These are phyloP conservation scores for Ormosia emarginata DNA, from an alignment of 306 rosid genomes.

Conservation along the genomic window DNA sequence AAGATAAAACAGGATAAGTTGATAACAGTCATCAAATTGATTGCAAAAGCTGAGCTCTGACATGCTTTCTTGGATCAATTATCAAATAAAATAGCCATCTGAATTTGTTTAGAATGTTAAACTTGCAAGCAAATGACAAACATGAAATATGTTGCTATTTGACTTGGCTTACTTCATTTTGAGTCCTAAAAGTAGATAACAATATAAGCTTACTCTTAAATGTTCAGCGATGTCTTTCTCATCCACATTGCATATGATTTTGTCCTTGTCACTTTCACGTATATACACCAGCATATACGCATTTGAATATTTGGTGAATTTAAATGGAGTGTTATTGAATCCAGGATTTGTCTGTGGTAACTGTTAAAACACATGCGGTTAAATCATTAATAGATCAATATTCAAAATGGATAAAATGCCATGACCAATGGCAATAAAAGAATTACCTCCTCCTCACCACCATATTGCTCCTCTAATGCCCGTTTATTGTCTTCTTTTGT, in stretches of 20 bases:
- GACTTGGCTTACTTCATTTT: neutral
- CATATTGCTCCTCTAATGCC: slow-evolving; percentile 98
- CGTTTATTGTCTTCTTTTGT: slow-evolving; percentile 93
- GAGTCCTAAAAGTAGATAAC: neutral
- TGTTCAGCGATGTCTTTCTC: slow-evolving; percentile 99
- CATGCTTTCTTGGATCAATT: neutral
- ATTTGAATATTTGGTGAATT: slow-evolving; percentile 94
- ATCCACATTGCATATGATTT: slow-evolving; percentile 93
- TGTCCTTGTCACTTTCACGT: slow-evolving; percentile 96
- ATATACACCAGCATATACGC: slow-evolving; percentile 99
- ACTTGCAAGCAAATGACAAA: neutral
- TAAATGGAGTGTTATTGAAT: slow-evolving; percentile 92
- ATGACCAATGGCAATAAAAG: slow-evolving; percentile 8
- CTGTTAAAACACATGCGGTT: slow-evolving; percentile 43
- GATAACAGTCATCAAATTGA: neutral
- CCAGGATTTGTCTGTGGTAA: slow-evolving; percentile 98
- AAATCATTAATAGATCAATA: slow-evolving; percentile 9
- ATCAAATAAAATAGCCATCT: neutral
- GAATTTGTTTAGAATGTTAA: neutral
- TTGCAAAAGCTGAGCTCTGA: neutral
- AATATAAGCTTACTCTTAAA: slow-evolving; percentile 66
- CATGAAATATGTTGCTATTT: neutral
- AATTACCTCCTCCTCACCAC: slow-evolving; percentile 97
- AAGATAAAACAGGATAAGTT: neutral
- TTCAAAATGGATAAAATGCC: slow-evolving; percentile 10